phyloP scores from a whole-genome alignment of 225 moss, liverwort and hornwort species.

The Anthoceros angustus region DNA sequence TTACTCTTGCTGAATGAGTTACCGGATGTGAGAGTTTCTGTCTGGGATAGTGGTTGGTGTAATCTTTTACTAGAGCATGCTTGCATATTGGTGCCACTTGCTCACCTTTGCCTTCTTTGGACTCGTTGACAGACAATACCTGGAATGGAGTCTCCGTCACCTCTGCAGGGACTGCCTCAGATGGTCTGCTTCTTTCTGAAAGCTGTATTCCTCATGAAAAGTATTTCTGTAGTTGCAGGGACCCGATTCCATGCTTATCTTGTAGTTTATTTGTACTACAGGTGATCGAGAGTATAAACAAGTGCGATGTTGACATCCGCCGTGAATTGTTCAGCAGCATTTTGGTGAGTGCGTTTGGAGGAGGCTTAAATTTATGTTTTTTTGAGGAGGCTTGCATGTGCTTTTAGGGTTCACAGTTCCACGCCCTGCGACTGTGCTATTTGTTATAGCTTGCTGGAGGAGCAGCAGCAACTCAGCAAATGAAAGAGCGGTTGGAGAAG shows the following conservation, averaged over 20 bases:
- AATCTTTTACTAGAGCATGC: neutral
- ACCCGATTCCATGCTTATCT: too few species aligned
- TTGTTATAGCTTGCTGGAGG: constrained; percentile 59
- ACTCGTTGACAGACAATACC: constrained; percentile 41
- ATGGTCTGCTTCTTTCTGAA: constrained; percentile 35
- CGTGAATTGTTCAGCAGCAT: constrained; percentile 83
- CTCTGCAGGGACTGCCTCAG: constrained; percentile 58
- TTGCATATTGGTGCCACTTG: neutral
- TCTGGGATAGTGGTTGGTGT: neutral
- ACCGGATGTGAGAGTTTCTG: neutral
- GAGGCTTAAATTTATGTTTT: neutral
- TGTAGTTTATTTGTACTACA: constrained; percentile 12
- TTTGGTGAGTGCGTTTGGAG: constrained; percentile 22
- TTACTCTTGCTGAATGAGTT: neutral
- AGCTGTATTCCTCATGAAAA: neutral
- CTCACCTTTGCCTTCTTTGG: constrained; percentile 8
- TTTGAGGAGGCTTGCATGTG: neutral
- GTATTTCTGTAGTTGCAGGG: too few species aligned
- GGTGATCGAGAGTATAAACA: constrained; percentile 93
- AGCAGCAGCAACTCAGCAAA: constrained; percentile 75
- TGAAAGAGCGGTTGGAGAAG: constrained; percentile 85
- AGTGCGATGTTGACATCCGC: constrained; percentile 79
- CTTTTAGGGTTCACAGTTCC: neutral
- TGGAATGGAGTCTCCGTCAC: constrained; percentile 54
- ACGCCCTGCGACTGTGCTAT: too few species aligned